Conservation (phyloP, 495 filamentous ascomycete genomes). For the Hypoxylon lienhwacheense region DNA sequence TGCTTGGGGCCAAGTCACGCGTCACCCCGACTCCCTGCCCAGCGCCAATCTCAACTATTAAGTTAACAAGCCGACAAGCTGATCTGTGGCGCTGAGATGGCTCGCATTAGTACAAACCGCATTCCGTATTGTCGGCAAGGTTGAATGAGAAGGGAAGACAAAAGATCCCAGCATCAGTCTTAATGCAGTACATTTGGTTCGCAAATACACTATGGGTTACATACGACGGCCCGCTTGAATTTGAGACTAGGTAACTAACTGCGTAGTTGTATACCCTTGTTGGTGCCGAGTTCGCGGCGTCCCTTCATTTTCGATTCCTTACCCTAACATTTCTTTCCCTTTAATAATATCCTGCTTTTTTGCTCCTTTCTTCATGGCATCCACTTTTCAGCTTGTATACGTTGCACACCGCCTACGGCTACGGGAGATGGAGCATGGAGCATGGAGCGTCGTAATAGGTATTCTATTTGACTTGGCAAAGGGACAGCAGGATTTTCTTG, state of each 20-base stretch:
- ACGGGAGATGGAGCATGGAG: conserved; percentile 8
- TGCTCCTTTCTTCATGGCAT: neutral
- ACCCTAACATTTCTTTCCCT: neutral
- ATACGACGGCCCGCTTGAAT: conserved; percentile 12
- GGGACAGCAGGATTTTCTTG: conserved; percentile 17
- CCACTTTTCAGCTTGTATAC: conserved; percentile 14
- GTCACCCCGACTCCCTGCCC: conserved; percentile 12
- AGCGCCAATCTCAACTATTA: conserved; percentile 21
- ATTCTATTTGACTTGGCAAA: conserved; percentile 16
- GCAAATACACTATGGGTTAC: no score
- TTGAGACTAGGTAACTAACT: conserved; percentile 11
- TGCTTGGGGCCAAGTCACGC: conserved; percentile 8
- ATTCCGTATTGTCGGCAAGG: conserved; percentile 16
- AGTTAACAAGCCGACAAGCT: conserved; percentile 15
- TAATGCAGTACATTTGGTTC: conserved; percentile 23
- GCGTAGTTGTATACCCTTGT: conserved; percentile 7
- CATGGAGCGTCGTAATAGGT: conserved; percentile 6
- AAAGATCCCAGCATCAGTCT: conserved; percentile 22
- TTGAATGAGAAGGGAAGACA: conserved; percentile 17
- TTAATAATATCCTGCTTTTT: conserved; percentile 4
- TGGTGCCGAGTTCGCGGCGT: conserved; percentile 6
- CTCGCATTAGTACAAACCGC: conserved; percentile 31
- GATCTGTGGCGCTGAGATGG: conserved; percentile 25
- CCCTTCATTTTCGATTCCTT: neutral
- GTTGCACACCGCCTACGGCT: conserved; percentile 20